Evolutionary conservation across 306 rosid species (phyloP).

Genomic region (Casuarina cunninghamiana): DNA sequence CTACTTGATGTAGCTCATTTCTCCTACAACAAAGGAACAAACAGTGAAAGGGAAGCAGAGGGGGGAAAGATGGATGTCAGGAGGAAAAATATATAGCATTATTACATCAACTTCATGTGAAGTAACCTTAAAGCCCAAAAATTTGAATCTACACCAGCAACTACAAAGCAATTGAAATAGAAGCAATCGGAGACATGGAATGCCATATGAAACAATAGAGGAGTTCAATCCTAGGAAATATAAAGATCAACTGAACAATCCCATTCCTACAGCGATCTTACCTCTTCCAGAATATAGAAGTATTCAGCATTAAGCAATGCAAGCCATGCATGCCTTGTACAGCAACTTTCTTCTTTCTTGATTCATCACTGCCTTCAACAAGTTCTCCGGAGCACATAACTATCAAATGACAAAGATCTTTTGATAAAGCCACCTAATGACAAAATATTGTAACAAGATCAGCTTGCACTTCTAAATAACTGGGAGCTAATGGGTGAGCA

Average conservation of each 20-base stretch:
- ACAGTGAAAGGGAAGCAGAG: conserved; percentile 31
- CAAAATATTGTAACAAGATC: conserved; percentile 33
- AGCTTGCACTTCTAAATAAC: conserved; percentile 30
- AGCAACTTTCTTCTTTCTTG: conserved; percentile 33
- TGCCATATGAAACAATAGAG: not conserved
- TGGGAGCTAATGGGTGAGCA: conserved; percentile 2
- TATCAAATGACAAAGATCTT: conserved; percentile 88
- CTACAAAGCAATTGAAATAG: conserved; percentile 10
- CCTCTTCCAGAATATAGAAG: conserved; percentile 91
- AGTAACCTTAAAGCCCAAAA: not conserved
- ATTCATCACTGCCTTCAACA: conserved; percentile 41
- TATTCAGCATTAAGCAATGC: conserved; percentile 79
- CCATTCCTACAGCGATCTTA: conserved; percentile 42
- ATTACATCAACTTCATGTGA: conserved; percentile 24
- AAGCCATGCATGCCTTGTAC: conserved; percentile 58
- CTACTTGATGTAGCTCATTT: conserved; percentile 92
- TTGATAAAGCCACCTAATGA: conserved; percentile 82
- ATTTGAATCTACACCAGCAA: not conserved
- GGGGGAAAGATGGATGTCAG: conserved; percentile 11
- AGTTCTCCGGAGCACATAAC: conserved; percentile 88
- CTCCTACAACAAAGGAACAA: conserved; percentile 53
- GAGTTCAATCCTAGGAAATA: conserved; percentile 6
- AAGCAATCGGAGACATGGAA: conserved; percentile 12
- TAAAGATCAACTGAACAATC: conserved; percentile 19
- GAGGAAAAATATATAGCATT: conserved; percentile 20